Conservation (phyloP, 2,329 filamentous ascomycete genomes). For the Penicillium concentricum region DNA sequence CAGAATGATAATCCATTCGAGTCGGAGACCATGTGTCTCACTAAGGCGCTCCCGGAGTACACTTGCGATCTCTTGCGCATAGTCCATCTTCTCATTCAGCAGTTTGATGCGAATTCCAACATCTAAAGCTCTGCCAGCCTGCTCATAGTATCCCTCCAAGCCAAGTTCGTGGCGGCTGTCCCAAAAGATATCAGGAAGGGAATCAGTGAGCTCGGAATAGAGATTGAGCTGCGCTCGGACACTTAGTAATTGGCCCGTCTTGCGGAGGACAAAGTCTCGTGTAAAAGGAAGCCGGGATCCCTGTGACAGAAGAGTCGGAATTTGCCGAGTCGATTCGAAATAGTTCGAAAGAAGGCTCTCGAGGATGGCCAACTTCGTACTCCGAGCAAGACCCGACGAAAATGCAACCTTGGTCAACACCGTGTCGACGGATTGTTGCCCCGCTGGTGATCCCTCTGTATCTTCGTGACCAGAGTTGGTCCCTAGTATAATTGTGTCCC, state of each 20-base stretch:
- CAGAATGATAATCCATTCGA: conserved; percentile 95
- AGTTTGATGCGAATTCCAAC: conserved; percentile 87
- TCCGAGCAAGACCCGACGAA: conserved; percentile 87
- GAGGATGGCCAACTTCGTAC: conserved; percentile 88
- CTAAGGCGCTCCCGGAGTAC: conserved; percentile 85
- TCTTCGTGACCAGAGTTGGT: conserved; percentile 55
- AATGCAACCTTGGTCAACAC: conserved; percentile 94
- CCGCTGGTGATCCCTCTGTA: conserved; percentile 22
- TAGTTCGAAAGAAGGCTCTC: conserved; percentile 80
- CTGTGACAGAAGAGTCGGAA: conserved; percentile 73
- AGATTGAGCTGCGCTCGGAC: conserved; percentile 92
- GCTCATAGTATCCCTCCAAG: conserved; percentile 91
- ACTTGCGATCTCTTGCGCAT: conserved; percentile 90
- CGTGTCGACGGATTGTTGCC: conserved; percentile 51
- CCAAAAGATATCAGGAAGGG: conserved; percentile 95
- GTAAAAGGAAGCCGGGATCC: conserved; percentile 64
- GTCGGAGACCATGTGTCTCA: conserved; percentile 80
- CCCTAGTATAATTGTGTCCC: conserved; percentile 85
- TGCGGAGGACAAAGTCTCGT: conserved; percentile 79
- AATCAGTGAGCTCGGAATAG: conserved; percentile 94
- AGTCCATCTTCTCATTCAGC: conserved; percentile 96
- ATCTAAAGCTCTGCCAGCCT: conserved; percentile 85
- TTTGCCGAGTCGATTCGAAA: conserved; percentile 79
- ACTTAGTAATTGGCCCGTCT: conserved; percentile 87
- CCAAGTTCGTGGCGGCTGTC: conserved; percentile 85